Evolutionary conservation across 495 filamentous ascomycete species (phyloP).

Genomic region (Neurospora sp.): DNA sequence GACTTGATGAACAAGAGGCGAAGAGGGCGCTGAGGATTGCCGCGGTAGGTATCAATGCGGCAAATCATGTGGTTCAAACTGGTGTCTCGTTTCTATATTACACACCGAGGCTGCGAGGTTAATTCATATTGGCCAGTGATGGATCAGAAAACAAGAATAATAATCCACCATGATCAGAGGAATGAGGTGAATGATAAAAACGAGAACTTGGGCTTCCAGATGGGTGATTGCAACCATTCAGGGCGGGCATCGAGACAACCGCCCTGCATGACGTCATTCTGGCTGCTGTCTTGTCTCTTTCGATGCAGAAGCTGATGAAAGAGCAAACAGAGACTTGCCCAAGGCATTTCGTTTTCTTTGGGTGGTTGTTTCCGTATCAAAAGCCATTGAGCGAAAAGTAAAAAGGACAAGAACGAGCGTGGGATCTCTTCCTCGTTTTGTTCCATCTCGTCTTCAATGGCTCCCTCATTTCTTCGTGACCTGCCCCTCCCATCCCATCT

Average conservation of each 20-base stretch:
- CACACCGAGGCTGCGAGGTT: too few relatives aligned
- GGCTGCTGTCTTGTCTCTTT: neutral
- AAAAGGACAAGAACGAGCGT: neutral
- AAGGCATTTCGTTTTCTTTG: neutral
- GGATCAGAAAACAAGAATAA: too few relatives aligned
- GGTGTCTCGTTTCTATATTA: too few relatives aligned
- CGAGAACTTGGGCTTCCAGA: too few relatives aligned
- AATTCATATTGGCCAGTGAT: too few relatives aligned
- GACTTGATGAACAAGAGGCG: too few relatives aligned
- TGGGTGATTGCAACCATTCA: too few relatives aligned
- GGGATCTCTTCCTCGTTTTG: neutral
- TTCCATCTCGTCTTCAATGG: neutral
- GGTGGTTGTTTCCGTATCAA: neutral
- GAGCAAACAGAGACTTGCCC: neutral
- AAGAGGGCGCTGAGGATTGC: too few relatives aligned
- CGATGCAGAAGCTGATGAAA: neutral
- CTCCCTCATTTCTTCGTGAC: neutral
- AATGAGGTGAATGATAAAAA: too few relatives aligned
- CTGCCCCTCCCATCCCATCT: neutral
- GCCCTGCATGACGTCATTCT: neutral
- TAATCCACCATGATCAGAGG: too few relatives aligned
- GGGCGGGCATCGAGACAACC: neutral
- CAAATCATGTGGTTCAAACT: too few relatives aligned
- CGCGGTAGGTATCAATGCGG: too few relatives aligned
- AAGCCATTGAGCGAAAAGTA: neutral